Conservation (phyloP, 78 protist species). For the Emiliania huxleyi region DNA sequence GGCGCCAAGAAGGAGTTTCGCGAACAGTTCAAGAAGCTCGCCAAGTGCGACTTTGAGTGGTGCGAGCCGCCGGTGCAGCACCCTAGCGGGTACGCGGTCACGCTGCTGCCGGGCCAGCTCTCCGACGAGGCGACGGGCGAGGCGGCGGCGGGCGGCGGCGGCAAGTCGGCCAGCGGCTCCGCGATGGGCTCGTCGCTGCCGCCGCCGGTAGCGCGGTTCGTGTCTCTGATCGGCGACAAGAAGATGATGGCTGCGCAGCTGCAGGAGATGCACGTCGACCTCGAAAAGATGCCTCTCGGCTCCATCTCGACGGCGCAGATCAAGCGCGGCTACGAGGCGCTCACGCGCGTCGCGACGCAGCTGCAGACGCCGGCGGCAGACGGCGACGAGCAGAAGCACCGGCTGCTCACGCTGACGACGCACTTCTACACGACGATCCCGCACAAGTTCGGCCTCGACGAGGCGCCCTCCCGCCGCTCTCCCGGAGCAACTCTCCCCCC, state of each 20-base stretch:
- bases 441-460: neutral
- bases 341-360: neutral
- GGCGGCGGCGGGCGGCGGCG: neutral
- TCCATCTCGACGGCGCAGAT: neutral
- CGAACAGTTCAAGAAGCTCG: neutral
- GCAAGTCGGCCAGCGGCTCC: neutral
- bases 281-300: conserved; percentile 18
- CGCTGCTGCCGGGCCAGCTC: neutral
- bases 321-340: neutral
- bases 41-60: neutral
- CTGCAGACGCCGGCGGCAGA: neutral
- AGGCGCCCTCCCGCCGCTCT: neutral
- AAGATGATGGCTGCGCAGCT: neutral
- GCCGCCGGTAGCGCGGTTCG: neutral
- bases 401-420: neutral
- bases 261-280: neutral
- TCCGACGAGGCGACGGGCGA: neutral
- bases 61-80: neutral
- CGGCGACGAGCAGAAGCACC: neutral
- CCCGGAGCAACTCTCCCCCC: neutral
- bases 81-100: neutral
- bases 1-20: neutral
- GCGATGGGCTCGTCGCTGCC: neutral
- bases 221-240: neutral
- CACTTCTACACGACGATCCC: neutral